phyloP scores from a whole-genome alignment of 2,329 filamentous ascomycete species.

The Nannizzia gypsea region DNA sequence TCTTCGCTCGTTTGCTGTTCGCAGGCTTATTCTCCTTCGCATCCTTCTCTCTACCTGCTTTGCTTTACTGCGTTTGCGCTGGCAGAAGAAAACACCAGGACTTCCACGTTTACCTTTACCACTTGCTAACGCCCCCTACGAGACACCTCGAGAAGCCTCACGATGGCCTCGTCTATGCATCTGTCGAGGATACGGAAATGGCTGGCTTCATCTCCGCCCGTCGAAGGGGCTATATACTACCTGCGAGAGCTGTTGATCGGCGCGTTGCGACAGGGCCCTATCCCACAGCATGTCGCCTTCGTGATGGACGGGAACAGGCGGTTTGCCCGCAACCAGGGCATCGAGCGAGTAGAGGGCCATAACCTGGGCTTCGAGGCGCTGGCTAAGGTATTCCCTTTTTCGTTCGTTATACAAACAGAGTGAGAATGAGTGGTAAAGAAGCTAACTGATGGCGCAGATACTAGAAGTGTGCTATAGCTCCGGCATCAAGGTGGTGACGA shows the following conservation, averaged over 20 bases:
- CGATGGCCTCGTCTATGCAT: slow-evolving; percentile 43
- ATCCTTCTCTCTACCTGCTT: too few species aligned
- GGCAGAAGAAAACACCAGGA: too few species aligned
- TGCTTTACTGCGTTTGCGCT: too few species aligned
- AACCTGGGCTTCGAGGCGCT: slow-evolving; percentile 92
- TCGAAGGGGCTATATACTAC: slow-evolving; percentile 74
- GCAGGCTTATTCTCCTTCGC: too few species aligned
- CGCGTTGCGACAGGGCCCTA: slow-evolving; percentile 75
- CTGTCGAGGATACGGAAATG: slow-evolving; percentile 56
- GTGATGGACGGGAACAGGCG: slow-evolving; percentile 98
- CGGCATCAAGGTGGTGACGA: slow-evolving; percentile 89
- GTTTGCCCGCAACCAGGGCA: slow-evolving; percentile 78
- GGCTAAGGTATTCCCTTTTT: slow-evolving; percentile 50
- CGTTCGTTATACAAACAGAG: background rate
- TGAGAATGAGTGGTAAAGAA: background rate
- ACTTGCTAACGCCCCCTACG: background rate
- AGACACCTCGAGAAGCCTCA: background rate
- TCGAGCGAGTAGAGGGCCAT: slow-evolving; percentile 94
- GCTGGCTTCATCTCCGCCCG: slow-evolving; percentile 76
- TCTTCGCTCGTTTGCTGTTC: too few species aligned
- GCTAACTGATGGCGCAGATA: slow-evolving; percentile 43
- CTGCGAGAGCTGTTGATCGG: slow-evolving; percentile 78
- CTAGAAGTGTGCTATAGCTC: slow-evolving; percentile 97
- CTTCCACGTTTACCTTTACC: background rate
- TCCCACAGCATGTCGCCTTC: slow-evolving; percentile 94